Conservation (phyloP, 257 asterid genomes). For the Leonotis leonurus region DNA sequence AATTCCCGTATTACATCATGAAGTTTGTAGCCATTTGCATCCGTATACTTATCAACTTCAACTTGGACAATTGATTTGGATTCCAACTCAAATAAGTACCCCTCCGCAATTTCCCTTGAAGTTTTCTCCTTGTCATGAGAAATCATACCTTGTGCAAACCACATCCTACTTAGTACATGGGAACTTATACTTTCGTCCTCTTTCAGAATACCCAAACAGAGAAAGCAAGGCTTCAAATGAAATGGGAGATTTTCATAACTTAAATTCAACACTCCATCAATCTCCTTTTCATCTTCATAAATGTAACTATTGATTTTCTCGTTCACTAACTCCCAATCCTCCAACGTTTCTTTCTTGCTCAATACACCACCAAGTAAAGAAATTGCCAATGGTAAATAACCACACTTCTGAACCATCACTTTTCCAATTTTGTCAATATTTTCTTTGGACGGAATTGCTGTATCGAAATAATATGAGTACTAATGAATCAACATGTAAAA, state of each 20-base stretch:
- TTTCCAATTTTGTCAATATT: too few relatives aligned
- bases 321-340: too few relatives aligned
- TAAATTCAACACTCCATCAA: neutral
- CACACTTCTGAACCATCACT: too few relatives aligned
- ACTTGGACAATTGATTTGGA: slow-evolving; percentile 8
- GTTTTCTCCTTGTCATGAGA: neutral
- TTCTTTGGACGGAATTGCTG: too few relatives aligned
- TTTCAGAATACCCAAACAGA: neutral
- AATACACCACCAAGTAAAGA: slow-evolving; percentile 5
- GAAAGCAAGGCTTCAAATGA: slow-evolving; percentile 11
- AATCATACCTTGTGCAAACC: slow-evolving; percentile 14
- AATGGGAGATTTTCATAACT: slow-evolving; percentile 2
- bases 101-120: neutral
- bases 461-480: too few relatives aligned
- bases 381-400: neutral
- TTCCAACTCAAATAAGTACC: neutral
- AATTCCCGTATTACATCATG: too few relatives aligned
- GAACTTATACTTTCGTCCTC: neutral
- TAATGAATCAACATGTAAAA: too few relatives aligned
- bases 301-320: neutral
- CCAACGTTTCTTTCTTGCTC: neutral
- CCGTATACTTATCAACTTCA: too few relatives aligned
- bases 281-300: neutral
- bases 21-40: too few relatives aligned
- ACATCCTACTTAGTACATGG: neutral